These are phyloP conservation scores for Biscogniauxia mediterranea DNA, from an alignment of 2,329 filamentous ascomycete species.

Conservation along the genomic window DNA sequence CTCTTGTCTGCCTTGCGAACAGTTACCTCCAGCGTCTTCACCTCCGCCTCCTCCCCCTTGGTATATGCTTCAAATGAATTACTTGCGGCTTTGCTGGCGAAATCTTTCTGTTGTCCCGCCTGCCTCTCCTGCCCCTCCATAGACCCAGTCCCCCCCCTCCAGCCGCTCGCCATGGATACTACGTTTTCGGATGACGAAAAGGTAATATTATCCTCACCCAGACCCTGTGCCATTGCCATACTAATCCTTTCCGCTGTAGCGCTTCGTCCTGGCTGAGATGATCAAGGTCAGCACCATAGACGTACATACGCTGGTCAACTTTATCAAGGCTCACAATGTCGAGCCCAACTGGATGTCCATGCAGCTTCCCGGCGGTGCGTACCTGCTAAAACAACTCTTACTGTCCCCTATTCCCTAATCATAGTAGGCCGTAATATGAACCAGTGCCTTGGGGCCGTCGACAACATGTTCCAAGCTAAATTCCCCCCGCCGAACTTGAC, in stretches of 20 bases:
- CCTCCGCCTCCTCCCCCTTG: conserved; percentile 4
- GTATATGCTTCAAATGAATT: conserved; percentile 34
- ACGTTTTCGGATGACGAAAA: conserved; percentile 52
- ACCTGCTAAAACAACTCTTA: conserved; percentile 11
- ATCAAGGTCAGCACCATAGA: conserved; percentile 55
- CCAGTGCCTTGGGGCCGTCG: conserved; percentile 43
- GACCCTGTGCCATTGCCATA: conserved; percentile 10
- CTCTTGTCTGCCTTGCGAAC: conserved; percentile 19
- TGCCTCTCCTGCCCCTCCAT: conserved; percentile 23
- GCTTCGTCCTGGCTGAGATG: conserved; percentile 57
- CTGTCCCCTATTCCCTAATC: conserved; percentile 22
- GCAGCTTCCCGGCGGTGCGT: conserved; percentile 47
- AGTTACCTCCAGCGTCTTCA: conserved; percentile 21
- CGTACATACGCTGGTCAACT: conserved; percentile 43
- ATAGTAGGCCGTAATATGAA: conserved; percentile 45
- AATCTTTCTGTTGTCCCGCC: conserved; percentile 24
- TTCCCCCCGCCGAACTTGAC: conserved; percentile 31
- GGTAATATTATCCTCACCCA: conserved; percentile 38
- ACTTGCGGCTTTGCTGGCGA: conserved; percentile 27
- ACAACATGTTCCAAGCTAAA: conserved; percentile 37
- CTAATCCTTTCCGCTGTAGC: conserved; percentile 38
- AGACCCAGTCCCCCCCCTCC: conserved; percentile 5
- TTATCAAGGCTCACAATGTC: conserved; percentile 43
- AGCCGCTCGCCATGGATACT: conserved; percentile 39
- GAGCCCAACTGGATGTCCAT: conserved; percentile 47